Conservation (phyloP, 1,284 basidiomycete genomes). For the Ustilago tritici region DNA sequence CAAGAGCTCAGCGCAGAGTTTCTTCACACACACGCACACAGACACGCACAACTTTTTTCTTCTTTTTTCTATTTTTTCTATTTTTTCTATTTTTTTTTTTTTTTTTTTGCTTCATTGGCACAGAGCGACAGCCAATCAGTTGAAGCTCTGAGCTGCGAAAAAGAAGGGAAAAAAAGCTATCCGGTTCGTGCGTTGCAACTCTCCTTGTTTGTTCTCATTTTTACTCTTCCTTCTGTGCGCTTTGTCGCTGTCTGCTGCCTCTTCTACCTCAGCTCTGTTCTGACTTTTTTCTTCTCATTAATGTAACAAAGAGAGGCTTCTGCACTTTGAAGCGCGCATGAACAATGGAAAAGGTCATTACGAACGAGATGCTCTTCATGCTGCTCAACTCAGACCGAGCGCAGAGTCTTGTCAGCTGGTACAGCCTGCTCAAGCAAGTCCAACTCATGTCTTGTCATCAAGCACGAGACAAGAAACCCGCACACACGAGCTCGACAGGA, state of each 20-base stretch:
- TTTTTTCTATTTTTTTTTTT: too few species aligned
- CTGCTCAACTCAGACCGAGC: too few species aligned
- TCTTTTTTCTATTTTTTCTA: too few species aligned
- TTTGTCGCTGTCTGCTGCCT: conserved; percentile 1
- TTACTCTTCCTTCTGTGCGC: not conserved
- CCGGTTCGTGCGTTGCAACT: not conserved
- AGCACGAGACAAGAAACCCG: conserved; percentile 5
- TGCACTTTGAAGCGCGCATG: not conserved
- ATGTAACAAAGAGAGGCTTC: not conserved
- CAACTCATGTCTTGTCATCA: not conserved
- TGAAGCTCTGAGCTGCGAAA: conserved; percentile 5
- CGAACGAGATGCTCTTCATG: too few species aligned
- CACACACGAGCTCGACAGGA: not conserved
- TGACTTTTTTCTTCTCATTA: not conserved
- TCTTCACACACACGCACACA: conserved; percentile 1
- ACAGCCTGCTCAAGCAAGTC: not conserved
- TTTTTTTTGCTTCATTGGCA: not conserved
- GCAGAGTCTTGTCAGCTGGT: not conserved
- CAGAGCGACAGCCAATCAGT: conserved; percentile 6
- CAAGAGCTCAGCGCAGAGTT: conserved; percentile 23
- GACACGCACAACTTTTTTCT: not conserved
- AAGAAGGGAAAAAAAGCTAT: conserved; percentile 6
- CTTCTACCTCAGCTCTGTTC: not conserved
- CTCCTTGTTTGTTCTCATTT: not conserved
- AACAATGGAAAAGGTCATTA: not conserved